A percentile compares a stretch with the other conserved stretches of the same genome.
phyloP scores from a whole-genome alignment of 2,329 filamentous ascomycete species.

The Monilinia fructigena region DNA sequence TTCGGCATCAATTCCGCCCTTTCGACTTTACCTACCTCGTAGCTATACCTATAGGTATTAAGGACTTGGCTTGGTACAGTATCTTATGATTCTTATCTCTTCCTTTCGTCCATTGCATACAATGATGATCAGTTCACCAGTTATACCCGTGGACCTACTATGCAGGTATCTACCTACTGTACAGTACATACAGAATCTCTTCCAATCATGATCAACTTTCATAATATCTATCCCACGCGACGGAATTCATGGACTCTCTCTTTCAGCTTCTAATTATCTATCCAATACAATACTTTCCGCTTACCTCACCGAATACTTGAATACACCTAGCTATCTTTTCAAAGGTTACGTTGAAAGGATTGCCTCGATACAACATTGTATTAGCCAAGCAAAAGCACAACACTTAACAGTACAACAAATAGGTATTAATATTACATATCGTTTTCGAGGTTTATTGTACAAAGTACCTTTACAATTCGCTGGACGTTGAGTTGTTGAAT shows the following conservation, averaged over 20 bases:
- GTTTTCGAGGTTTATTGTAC: slow-evolving; percentile 4
- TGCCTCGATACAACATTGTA: slow-evolving; percentile 8
- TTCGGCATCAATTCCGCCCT: background rate
- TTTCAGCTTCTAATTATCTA: background rate
- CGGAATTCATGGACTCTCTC: background rate
- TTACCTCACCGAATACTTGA: slow-evolving; percentile 6
- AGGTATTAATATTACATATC: slow-evolving; percentile 8
- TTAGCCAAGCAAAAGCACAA: slow-evolving; percentile 21
- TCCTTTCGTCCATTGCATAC: background rate
- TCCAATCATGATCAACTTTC: background rate
- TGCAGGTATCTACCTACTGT: background rate
- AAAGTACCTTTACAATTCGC: background rate
- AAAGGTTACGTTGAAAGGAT: background rate
- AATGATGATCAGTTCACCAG: background rate
- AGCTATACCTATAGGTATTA: too few species aligned
- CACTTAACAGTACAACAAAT: slow-evolving; percentile 9
- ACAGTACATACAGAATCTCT: background rate
- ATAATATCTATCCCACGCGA: background rate
- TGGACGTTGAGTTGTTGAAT: slow-evolving; percentile 23
- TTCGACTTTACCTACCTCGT: background rate
- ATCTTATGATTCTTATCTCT: background rate
- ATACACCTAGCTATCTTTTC: background rate
- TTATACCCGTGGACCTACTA: too few species aligned
- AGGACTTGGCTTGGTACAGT: background rate
- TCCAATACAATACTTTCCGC: background rate